Conservation (phyloP, 1,284 basidiomycete genomes). For the Lentinus polychrous region DNA sequence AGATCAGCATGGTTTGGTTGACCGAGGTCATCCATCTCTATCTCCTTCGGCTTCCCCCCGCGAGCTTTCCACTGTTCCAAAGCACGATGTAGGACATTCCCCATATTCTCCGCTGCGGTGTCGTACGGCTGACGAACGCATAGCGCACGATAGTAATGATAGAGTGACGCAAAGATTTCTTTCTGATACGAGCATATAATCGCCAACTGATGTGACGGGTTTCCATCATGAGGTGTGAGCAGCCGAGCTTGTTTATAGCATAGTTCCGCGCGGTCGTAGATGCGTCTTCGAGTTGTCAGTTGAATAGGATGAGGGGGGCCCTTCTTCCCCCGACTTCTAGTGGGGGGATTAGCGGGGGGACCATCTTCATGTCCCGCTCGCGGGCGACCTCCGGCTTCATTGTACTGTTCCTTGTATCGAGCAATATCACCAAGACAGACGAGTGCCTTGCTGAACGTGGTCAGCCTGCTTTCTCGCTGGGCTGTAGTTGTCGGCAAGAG, state of each 20-base stretch:
- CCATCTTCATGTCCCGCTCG: constrained; percentile 59
- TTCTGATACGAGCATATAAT: constrained; percentile 82
- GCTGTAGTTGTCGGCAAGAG: constrained; percentile 36
- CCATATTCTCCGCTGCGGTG: constrained; percentile 82
- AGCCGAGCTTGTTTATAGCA: constrained; percentile 83
- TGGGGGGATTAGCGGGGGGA: constrained; percentile 26
- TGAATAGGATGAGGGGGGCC: constrained; percentile 33
- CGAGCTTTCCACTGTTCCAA: constrained; percentile 49
- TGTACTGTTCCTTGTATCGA: constrained; percentile 88
- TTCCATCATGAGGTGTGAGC: constrained; percentile 77
- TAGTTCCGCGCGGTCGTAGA: constrained; percentile 69
- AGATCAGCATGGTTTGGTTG: constrained; percentile 33
- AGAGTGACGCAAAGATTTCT: constrained; percentile 75
- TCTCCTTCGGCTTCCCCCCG: constrained; percentile 24
- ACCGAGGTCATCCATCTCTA: constrained; percentile 9
- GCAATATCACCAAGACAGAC: constrained; percentile 93
- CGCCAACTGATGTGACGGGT: constrained; percentile 93
- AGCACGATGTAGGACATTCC: constrained; percentile 60
- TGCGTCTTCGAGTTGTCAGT: constrained; percentile 40
- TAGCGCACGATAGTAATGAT: constrained; percentile 89
- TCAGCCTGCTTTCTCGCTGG: constrained; percentile 55
- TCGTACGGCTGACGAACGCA: constrained; percentile 85
- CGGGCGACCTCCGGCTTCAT: constrained; percentile 59
- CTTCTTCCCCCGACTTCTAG: constrained; percentile 38
- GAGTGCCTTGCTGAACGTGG: constrained; percentile 80